phyloP scores from a whole-genome alignment of 148 eudicot genomes.

The Polygonum maritimum region DNA sequence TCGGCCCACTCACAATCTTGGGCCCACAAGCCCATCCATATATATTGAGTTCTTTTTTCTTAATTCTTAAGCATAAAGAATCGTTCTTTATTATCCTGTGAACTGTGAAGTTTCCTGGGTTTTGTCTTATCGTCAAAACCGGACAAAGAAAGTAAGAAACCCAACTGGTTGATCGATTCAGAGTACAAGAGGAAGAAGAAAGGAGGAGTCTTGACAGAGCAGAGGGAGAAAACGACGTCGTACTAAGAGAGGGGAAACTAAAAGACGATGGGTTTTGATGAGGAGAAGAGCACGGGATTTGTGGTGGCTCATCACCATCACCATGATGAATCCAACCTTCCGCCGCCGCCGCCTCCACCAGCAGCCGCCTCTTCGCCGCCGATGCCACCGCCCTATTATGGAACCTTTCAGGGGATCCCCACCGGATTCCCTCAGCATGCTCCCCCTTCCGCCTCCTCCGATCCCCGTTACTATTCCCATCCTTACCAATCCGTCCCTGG shows the following conservation, averaged over 20 bases:
- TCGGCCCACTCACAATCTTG: background rate
- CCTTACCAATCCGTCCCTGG: constrained; percentile 82
- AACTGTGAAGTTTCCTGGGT: no score
- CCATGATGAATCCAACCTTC: constrained; percentile 18
- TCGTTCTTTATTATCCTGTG: no score
- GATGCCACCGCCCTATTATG: constrained; percentile 36
- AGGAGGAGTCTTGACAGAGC: background rate
- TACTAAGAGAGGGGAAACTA: background rate
- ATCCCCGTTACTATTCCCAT: constrained; percentile 38
- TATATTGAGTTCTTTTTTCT: no score
- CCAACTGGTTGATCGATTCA: no score
- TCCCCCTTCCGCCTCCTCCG: constrained; percentile 60
- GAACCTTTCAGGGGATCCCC: constrained; percentile 66
- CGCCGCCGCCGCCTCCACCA: constrained; percentile 2
- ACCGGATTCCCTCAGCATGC: constrained; percentile 77
- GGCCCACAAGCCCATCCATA: background rate
- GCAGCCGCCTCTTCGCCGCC: constrained; percentile 6
- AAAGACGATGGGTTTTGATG: constrained; percentile 11
- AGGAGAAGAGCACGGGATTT: constrained; percentile 16
- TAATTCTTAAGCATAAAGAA: no score
- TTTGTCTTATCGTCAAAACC: no score
- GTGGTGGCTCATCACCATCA: constrained; percentile 16
- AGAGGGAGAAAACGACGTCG: background rate
- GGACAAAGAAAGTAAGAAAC: no score
- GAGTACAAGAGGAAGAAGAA: no score